phyloP scores from a whole-genome alignment of 2,329 filamentous ascomycete genomes.

The Diaporthe destruens region DNA sequence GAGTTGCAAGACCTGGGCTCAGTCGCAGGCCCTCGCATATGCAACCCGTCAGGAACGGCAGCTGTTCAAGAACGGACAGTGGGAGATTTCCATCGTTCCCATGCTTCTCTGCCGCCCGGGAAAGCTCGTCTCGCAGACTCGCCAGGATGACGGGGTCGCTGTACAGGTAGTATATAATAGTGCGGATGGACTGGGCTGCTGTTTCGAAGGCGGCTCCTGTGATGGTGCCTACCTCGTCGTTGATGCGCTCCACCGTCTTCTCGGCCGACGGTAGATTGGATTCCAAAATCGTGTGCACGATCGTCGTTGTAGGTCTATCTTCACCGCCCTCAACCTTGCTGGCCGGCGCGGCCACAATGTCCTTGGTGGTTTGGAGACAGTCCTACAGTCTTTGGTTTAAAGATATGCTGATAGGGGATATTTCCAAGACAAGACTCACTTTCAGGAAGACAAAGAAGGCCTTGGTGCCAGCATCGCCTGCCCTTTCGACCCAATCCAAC shows the following conservation, averaged over 20 bases:
- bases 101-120: constrained; percentile 30
- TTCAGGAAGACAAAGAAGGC: constrained; percentile 36
- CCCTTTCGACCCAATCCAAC: constrained; percentile 32
- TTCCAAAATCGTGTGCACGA: background rate
- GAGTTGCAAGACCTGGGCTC: constrained; percentile 55
- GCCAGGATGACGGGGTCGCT: constrained; percentile 47
- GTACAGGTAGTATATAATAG: constrained; percentile 53
- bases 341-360: constrained; percentile 18
- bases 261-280: constrained; percentile 49
- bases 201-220: constrained; percentile 55
- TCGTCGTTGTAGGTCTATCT: constrained; percentile 41
- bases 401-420: background rate
- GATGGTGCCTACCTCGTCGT: constrained; percentile 49
- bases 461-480: constrained; percentile 25
- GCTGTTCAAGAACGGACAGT: constrained; percentile 48
- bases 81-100: background rate
- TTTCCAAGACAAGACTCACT: background rate
- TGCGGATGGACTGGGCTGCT: constrained; percentile 50
- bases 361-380: constrained; percentile 27
- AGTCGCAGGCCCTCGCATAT: constrained; percentile 60
- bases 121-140: constrained; percentile 52
- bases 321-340: constrained; percentile 37
- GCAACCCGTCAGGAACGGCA: constrained; percentile 57
- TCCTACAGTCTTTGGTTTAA: background rate
- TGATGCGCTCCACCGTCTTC: constrained; percentile 50